Conservation (phyloP, 768 basidiomycete species). For the Porphyrellus cyaneotinctus region DNA sequence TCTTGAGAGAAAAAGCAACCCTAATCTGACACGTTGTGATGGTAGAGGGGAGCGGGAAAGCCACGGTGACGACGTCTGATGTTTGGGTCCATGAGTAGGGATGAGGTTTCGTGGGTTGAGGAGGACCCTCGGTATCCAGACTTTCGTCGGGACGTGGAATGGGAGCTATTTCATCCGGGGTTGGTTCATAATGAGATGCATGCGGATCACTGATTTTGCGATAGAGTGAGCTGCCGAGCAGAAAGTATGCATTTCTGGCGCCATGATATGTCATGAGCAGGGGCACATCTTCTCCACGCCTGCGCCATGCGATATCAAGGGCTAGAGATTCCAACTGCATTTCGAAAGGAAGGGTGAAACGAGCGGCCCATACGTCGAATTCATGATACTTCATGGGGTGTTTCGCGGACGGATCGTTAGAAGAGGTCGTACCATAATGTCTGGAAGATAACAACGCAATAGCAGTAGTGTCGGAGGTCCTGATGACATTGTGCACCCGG, state of each 20-base stretch:
- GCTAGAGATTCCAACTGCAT: constrained; percentile 29
- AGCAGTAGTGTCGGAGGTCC: constrained; percentile 35
- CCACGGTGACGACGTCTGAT: constrained; percentile 75
- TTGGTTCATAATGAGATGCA: constrained; percentile 48
- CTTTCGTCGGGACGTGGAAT: constrained; percentile 62
- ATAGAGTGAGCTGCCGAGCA: constrained; percentile 59
- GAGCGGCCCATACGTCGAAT: constrained; percentile 67
- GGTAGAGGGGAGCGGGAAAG: constrained; percentile 74
- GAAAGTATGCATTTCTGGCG: constrained; percentile 44
- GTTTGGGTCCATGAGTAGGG: constrained; percentile 95
- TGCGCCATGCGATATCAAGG: constrained; percentile 63
- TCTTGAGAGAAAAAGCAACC: constrained; percentile 59
- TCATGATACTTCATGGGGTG: constrained; percentile 32
- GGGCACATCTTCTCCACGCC: constrained; percentile 69
- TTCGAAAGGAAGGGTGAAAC: constrained; percentile 44
- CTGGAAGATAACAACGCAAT: constrained; percentile 59
- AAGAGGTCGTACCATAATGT: constrained; percentile 34
- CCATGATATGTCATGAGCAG: constrained; percentile 49
- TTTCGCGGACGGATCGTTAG: constrained; percentile 10
- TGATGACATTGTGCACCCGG: constrained; percentile 35
- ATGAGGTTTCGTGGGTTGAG: constrained; percentile 49
- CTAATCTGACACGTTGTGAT: constrained; percentile 62
- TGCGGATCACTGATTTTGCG: constrained; percentile 35
- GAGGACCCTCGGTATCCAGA: constrained; percentile 37
- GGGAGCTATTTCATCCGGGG: constrained; percentile 61